Evolutionary conservation across 352 stramenopile species (phyloP), one percentile per base, ranked within the genome.

Genomic region (Peronospora farinosa): DNA sequence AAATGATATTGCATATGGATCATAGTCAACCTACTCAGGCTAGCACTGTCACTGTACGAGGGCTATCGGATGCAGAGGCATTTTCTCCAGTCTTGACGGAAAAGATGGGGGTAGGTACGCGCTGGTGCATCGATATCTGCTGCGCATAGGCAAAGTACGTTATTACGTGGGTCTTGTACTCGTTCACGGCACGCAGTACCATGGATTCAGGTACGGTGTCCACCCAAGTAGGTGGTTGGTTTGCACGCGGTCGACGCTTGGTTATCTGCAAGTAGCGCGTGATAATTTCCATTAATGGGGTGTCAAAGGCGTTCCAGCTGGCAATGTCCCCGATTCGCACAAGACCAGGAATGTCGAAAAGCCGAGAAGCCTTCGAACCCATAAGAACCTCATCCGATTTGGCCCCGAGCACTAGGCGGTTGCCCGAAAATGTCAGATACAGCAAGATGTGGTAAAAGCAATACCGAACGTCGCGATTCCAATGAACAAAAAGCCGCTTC

Each of bases 381-480:
- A 92, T 78, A 31, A 92, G 57, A 1, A 69, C 63, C 51, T 84
- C 78, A 37, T 92, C 81, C 32, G 81, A 92, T 42, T 68, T 72
- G 41, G 81, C 78, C 23, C 77, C 52, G 7, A 92, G 69, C 33
- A 87, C 71, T 25, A 88, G 61, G 30, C 81, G 81, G 57, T 92
- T 89, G 23, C 78, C 81, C 1, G 73, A 65, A 58, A 84, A 90
- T 40, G 78, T 86, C 47, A 90, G 65, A 58, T 92, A 92, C 16
- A 92, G 49, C 53, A 92, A 37, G 23, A 86, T 69, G 51, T 90
- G 77, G 61, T 80, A 85, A 72, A 74, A 92, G 59, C 79, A 88
- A 54, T 82, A 92, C 30, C 81, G 78, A 21, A 92, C 81, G 67
- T 92, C 81, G 40, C 77, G 78, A 57, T 86, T 74, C 81, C 81